Evolutionary conservation across 768 basidiomycete genomes (phyloP).

Genomic region (Kwoniella shandongensis): DNA sequence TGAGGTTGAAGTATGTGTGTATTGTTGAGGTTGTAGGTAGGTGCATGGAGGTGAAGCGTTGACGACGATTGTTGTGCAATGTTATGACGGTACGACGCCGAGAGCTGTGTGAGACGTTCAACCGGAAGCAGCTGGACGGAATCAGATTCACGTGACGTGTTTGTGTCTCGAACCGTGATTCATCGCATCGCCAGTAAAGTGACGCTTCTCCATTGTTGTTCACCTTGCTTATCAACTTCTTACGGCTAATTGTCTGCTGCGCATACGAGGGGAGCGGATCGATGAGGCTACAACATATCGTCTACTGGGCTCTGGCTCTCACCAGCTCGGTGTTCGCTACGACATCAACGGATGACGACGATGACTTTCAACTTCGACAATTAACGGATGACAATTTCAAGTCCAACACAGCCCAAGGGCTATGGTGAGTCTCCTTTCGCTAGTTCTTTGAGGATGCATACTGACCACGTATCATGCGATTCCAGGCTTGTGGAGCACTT

Average conservation of each 20-base stretch:
- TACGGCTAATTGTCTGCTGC: no score
- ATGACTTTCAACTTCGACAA: slow-evolving; percentile 42
- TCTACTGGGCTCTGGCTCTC: slow-evolving; percentile 14
- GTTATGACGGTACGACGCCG: not conserved
- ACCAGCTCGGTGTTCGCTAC: slow-evolving; percentile 1
- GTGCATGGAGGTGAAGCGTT: not conserved
- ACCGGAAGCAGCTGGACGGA: no score
- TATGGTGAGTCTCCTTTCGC: slow-evolving; percentile 47
- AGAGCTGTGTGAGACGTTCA: no score
- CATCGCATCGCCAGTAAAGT: no score
- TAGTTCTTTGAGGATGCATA: not conserved
- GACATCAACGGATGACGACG: slow-evolving; percentile 14
- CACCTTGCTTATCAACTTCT: not conserved
- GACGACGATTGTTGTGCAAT: not conserved
- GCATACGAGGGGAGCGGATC: not conserved
- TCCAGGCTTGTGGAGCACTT: slow-evolving; percentile 77
- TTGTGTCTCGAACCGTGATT: no score
- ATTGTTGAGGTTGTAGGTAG: not conserved
- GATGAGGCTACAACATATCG: slow-evolving; percentile 19
- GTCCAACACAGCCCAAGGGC: slow-evolving; percentile 37
- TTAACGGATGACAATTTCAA: slow-evolving; percentile 53
- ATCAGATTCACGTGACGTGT: no score
- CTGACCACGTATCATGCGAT: no score
- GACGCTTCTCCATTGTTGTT: no score
- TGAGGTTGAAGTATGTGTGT: not conserved